Evolutionary conservation across 2,329 filamentous ascomycete genomes (phyloP), one percentile per base, ranked within the genome.

Genomic region (Alternaria triticina): DNA sequence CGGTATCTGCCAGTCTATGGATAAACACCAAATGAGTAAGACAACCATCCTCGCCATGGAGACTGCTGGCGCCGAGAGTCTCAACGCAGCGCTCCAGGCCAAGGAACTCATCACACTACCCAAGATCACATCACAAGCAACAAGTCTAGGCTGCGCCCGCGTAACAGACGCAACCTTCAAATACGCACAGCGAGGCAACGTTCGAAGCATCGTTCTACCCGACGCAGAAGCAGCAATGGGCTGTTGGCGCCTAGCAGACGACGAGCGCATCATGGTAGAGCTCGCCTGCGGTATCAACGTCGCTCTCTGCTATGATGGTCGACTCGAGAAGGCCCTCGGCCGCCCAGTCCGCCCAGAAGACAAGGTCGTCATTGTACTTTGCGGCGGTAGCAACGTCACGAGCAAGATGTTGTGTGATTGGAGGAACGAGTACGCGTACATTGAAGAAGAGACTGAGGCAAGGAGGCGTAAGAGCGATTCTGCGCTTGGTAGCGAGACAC

Each of bases 281-380:
- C 84, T 91, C 36, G 89, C 94, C 0, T 97, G 95, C 77, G 94
- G 94, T 1, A 93, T 95, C 6, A 91, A 90, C 56, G 81, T 97
- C 12, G 92, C 90, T 1, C 78, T 88, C 4, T 89, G 85, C 62
- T 93, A 93, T 72, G 87, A 87, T 44, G 88, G 86, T 0, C 79
- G 86, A 44, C 75, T 96, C 73, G 86, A 89, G 73, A 83, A 85
- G 70, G 81, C 77, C 2, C 70, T 88, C 10, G 81, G 94, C 0
- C 87, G 90, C 30, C 85, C 86, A 33, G 85, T 93, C 66, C 89
- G 86, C 80, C 82, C 84, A 0, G 82, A 86, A 61, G 91, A 89
- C 76, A 92, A 92, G 68, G 87, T 97, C 6, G 93, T 97, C 2
- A 83, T 97, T 57, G 85, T 97, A 23, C 89, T 97, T 7, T 98